Base-by-base conservation (phyloP, 192 early-diverging fungal genomes). In the Coemansia nantahalensis region DNA sequence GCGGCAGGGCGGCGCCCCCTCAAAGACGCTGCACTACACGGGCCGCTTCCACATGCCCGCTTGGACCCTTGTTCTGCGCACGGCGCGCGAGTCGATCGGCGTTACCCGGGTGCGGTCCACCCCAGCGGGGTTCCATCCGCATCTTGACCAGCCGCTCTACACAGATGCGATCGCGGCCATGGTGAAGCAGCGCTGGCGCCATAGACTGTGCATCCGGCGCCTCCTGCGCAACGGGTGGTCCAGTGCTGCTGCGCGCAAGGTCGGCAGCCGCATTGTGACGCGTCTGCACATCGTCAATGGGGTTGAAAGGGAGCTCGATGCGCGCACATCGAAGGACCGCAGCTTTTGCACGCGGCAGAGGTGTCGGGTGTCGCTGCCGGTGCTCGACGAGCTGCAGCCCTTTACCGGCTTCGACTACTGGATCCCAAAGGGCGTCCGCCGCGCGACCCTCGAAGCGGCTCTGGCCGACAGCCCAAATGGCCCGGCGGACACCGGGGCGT, bases 21-120 rank as follows among this genome's bases (percentile, higher is more conserved):
- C 72, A 36, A 58, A 68, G 31, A 44, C 74, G 16, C 37, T 57
- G 54, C 32, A 36, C 38, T 70, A 65, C 37, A 77, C 74, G 1
- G 60, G 54, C 15, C 38, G 37, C 24, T 65, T 77, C 47, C 74
- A 77, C 48, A 23, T 59, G 12, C 41, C 50, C 0, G 67, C 67
- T 15, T 59, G 58, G 67, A 65, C 61, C 4, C 36, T 70, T n/a
- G 23, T 77, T 13, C 34, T 70, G 46, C 61, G 62, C 8, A 70
- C 62, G 8, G 51, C 55, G 21, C 48, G 45, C 11, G 26, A 22
- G 36, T 61, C 74, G 13, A 54, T 70, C 35, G 62, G 68, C 35
- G 57, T 54, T 1, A 37, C 43, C 15, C 39, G 44, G 9, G 48
- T 45, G 12, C 9, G 59, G 12, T 16, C 34, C 21, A 33, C 21